Conservation (phyloP, 2,329 filamentous ascomycete genomes). For the Pseudogymnoascus sp. region DNA sequence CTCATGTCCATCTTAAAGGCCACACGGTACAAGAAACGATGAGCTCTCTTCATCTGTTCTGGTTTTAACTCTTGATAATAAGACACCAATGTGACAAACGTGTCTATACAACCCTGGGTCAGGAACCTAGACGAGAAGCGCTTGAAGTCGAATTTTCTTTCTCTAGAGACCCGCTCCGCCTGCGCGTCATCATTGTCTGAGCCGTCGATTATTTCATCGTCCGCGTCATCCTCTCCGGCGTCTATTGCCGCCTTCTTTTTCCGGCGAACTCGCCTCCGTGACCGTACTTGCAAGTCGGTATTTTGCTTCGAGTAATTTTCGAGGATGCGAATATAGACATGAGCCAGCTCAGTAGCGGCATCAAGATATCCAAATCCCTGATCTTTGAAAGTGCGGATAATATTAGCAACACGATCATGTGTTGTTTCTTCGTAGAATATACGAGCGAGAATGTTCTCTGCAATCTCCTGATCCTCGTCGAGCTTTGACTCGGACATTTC, state of each 20-base stretch:
- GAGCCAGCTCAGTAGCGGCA: slow-evolving; percentile 80
- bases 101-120: slow-evolving; percentile 79
- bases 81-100: slow-evolving; percentile 72
- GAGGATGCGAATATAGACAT: slow-evolving; percentile 86
- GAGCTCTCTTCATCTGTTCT: slow-evolving; percentile 80
- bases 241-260: slow-evolving; percentile 62
- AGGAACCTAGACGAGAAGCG: slow-evolving; percentile 76
- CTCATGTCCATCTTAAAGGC: slow-evolving; percentile 93
- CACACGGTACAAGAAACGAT: slow-evolving; percentile 88
- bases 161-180: slow-evolving; percentile 65
- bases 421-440: slow-evolving; percentile 98
- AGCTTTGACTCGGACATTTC: slow-evolving; percentile 79
- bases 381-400: slow-evolving; percentile 81
- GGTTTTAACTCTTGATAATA: slow-evolving; percentile 76
- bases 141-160: slow-evolving; percentile 91
- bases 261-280: slow-evolving; percentile 63
- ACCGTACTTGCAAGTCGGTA: slow-evolving; percentile 85
- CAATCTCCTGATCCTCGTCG: slow-evolving; percentile 96
- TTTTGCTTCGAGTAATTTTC: slow-evolving; percentile 95
- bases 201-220: slow-evolving; percentile 51
- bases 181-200: slow-evolving; percentile 70
- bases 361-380: slow-evolving; percentile 93
- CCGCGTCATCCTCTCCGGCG: slow-evolving; percentile 36
- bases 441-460: slow-evolving; percentile 90
- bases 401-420: slow-evolving; percentile 76